These are phyloP conservation scores for Carex myosuroides DNA, from an alignment of 176 grass and related monocot species.

Conservation along the genomic window DNA sequence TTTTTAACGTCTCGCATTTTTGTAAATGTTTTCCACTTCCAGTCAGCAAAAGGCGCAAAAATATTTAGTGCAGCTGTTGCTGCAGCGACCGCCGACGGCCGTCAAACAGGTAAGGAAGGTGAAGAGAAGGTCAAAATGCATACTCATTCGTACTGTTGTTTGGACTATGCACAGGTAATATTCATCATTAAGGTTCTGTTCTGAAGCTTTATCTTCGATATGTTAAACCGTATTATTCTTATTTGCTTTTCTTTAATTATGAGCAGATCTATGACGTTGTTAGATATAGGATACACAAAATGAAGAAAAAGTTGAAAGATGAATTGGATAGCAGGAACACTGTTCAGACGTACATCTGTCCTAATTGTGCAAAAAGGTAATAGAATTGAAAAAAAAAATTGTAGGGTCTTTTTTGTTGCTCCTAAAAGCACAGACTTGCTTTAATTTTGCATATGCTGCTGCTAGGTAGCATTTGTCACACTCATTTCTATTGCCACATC, in stretches of 20 bases:
- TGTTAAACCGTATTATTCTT: background rate
- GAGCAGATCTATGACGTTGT: conserved; percentile 83
- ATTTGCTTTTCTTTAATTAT: background rate
- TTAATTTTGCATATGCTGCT: background rate
- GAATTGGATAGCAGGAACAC: conserved; percentile 97
- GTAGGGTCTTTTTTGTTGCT: background rate
- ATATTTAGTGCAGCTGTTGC: conserved; percentile 64
- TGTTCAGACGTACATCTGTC: conserved; percentile 89
- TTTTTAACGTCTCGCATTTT: background rate
- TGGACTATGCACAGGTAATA: conserved; percentile 94
- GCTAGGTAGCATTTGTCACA: background rate
- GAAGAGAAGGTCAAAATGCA: conserved; percentile 92
- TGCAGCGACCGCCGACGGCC: conserved; percentile 40
- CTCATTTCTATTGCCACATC: background rate
- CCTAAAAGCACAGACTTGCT: background rate
- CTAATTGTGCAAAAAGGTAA: conserved; percentile 83
- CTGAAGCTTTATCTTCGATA: background rate
- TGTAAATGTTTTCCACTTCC: conserved; percentile 25
- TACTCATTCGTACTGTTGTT: conserved; percentile 95
- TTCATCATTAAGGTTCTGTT: background rate
- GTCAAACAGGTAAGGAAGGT: conserved; percentile 54
- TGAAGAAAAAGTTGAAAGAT: conserved; percentile 98
- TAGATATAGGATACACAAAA: conserved; percentile 83
- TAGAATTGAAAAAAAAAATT: background rate
- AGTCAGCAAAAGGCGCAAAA: conserved; percentile 88